Percentiles rank a stretch among this genome's conserved stretches.
Evolutionary conservation across 352 stramenopile species (phyloP).

Genomic region (Phytophthora europaea): DNA sequence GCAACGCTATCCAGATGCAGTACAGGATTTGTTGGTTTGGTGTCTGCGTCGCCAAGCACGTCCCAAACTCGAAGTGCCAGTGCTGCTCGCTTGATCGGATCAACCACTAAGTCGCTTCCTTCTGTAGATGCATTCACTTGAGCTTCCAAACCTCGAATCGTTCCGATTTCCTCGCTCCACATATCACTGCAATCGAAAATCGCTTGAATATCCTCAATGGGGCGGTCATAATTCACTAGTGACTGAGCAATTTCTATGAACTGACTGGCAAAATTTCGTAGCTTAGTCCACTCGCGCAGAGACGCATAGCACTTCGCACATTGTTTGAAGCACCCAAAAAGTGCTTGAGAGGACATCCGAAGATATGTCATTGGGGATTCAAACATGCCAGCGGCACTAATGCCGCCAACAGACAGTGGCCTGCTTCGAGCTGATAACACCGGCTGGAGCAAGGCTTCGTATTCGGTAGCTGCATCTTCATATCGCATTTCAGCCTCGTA

Average conservation of each 20-base stretch:
- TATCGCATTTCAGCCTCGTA: constrained; percentile 70
- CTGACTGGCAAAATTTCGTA: constrained; percentile 40
- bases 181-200: constrained; percentile 43
- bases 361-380: constrained; percentile 41
- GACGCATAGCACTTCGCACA: constrained; percentile 58
- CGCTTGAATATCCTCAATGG: constrained; percentile 37
- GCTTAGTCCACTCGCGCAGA: constrained; percentile 54
- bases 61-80: constrained; percentile 42
- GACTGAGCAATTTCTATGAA: constrained; percentile 39
- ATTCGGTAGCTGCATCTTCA: constrained; percentile 67
- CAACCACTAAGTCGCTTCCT: constrained; percentile 3
- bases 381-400: constrained; percentile 26
- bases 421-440: constrained; percentile 23
- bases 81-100: constrained; percentile 12
- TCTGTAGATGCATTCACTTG: constrained; percentile 1
- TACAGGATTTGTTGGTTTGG: not conserved
- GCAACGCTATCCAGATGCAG: constrained; percentile 2
- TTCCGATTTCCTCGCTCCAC: constrained; percentile 53
- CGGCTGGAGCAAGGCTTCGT: constrained; percentile 51
- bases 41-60: constrained; percentile 21
- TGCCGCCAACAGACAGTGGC: not conserved
- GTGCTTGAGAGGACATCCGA: constrained; percentile 43
- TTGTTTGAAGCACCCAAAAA: constrained; percentile 61
- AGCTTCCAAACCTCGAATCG: constrained; percentile 37
- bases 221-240: constrained; percentile 28